Evolutionary conservation across 306 rosid genomes (phyloP), one percentile per base, ranked within the genome.

Genomic region (Cercis canadensis): DNA sequence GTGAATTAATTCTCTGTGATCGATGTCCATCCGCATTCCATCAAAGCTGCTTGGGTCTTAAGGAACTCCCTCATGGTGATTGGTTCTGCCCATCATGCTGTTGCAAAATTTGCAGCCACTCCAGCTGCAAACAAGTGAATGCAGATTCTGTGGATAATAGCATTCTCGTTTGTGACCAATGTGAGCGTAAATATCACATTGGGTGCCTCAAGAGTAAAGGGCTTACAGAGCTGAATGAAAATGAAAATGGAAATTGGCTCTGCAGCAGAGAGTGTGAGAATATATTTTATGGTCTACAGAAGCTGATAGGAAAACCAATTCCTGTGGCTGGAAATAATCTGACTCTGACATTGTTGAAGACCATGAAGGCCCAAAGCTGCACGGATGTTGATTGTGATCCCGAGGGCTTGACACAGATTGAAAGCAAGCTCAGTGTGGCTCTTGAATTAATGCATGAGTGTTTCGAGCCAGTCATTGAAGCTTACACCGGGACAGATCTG

Each of bases 21-120:
- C 11, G 24, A 18, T 92, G 98, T 13, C 92, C 96, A 3, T 82
- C 90, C 3, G 71, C 88, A 4, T 92, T 75, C 57, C 95, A 92
- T 34, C 32, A 16, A 0, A 1, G 33, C 0, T 89, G 96, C 56
- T 29, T 92, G 24, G 84, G 89, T 56, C 67, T 82, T 15, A 39
- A 65, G 3, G 37, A 37, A 5, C 60, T 80, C 21, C 83, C 87
- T 0, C 66, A 55, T 8, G 95, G 89, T 8, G 84, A 84, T 59
- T 89, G 98, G 96, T 81, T 79, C 45, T 87, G 95, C 72, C 89
- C 92, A 0, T 60, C 84, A 0, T 92, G 98, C 45, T 52, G 78
- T 40, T 92, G 98, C 57, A 83, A 45, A 37, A 62, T 69, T 12
- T 89, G 98, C 64, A 40, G 72, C 13, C 50, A 7, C 6, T 71